Conservation (phyloP, 108 stramenopile species). For the Cyclotella baltica region DNA sequence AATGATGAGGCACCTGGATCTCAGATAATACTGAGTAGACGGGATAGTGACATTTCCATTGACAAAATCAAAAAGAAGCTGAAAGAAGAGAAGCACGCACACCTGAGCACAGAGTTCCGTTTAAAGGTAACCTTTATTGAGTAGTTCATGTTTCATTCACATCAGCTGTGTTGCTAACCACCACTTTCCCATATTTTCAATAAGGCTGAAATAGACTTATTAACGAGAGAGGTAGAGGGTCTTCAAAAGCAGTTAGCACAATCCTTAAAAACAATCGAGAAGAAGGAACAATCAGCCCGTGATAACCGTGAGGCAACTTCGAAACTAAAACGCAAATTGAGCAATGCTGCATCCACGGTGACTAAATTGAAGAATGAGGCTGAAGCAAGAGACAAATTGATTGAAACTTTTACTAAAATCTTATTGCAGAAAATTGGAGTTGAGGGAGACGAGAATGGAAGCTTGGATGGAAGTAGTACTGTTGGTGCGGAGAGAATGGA, state of each 20-base stretch:
- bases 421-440: slow-evolving; percentile 33
- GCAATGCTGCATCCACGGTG: slow-evolving; percentile 17
- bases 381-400: slow-evolving; percentile 48
- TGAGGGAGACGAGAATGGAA: slow-evolving; percentile 16
- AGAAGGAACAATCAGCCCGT: slow-evolving; percentile 16
- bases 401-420: slow-evolving; percentile 40
- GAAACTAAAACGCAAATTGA: slow-evolving; percentile 37
- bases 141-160: not conserved
- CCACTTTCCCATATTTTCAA: not conserved
- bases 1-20: slow-evolving; percentile 15
- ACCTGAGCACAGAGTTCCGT: slow-evolving; percentile 36
- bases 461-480: slow-evolving; percentile 3
- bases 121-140: slow-evolving; percentile 28
- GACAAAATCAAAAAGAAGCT: slow-evolving; percentile 24
- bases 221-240: slow-evolving; percentile 44
- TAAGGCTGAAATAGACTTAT: slow-evolving; percentile 43
- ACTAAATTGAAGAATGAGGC: slow-evolving; percentile 36
- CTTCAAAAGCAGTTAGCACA: slow-evolving; percentile 39
- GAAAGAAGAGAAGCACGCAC: slow-evolving; percentile 29
- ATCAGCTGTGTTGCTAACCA: not conserved
- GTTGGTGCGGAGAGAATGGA: slow-evolving; percentile 9
- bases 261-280: slow-evolving; percentile 28
- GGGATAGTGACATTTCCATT: not conserved
- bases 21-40: not conserved
- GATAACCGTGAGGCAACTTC: slow-evolving; percentile 23